Conservation (phyloP, 345 rosid genomes). For the Salix brachista region DNA sequence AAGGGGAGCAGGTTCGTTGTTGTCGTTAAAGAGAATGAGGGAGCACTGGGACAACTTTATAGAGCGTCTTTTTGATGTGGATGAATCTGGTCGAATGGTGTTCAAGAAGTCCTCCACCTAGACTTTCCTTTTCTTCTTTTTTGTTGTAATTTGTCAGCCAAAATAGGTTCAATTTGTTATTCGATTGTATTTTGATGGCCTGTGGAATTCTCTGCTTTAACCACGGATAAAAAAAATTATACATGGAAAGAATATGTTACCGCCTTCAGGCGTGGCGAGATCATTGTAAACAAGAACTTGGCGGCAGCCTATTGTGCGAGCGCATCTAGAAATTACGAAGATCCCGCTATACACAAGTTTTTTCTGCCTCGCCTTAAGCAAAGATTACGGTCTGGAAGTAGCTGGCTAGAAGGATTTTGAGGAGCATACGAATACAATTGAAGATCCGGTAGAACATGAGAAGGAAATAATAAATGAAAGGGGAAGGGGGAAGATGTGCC, state of each 20-base stretch:
- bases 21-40: conserved; percentile 41
- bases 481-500: neutral
- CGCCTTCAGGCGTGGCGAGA: neutral
- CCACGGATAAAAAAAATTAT: too few species aligned
- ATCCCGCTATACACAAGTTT: neutral
- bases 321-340: neutral
- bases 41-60: conserved; percentile 56
- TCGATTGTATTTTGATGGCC: neutral
- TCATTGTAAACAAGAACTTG: neutral
- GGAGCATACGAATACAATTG: neutral
- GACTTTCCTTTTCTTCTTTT: neutral
- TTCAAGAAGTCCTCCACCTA: conserved; percentile 32
- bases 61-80: conserved; percentile 46
- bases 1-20: conserved; percentile 17
- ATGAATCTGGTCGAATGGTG: conserved; percentile 48
- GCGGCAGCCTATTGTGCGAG: too few species aligned
- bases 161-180: neutral
- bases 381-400: neutral
- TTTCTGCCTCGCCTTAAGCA: neutral
- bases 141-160: neutral
- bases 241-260: neutral
- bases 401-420: neutral
- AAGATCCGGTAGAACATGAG: neutral
- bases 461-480: neutral
- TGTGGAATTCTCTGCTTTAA: neutral